phyloP scores from a whole-genome alignment of 2,329 filamentous ascomycete genomes.

The Fusarium tanahbumbuense region DNA sequence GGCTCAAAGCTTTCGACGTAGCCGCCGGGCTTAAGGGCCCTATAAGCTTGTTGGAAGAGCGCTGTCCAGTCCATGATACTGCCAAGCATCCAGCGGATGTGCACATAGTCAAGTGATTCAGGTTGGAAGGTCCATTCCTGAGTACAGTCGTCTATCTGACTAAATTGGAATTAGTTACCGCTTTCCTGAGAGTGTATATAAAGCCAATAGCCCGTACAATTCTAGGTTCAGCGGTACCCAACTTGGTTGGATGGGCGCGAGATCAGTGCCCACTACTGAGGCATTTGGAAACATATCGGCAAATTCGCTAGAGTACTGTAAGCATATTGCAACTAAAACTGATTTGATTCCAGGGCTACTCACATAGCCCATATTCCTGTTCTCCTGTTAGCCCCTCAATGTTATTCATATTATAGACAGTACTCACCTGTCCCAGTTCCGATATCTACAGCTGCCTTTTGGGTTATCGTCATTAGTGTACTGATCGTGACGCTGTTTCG shows the following conservation, averaged over 20 bases:
- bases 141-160: slow-evolving; percentile 17
- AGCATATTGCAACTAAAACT: rapidly evolving
- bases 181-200: rapidly evolving
- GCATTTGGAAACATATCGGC: neutral
- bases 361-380: slow-evolving; percentile 18
- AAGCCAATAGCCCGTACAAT: neutral
- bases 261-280: neutral
- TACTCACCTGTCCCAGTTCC: slow-evolving; percentile 14
- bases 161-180: rapidly evolving
- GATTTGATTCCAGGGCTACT: rapidly evolving
- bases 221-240: slow-evolving; percentile 12
- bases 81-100: slow-evolving; percentile 12
- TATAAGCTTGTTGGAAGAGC: neutral
- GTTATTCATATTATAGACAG: neutral
- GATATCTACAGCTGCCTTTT: neutral
- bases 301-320: neutral
- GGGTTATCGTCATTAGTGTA: rapidly evolving
- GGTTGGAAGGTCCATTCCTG: slow-evolving; percentile 1
- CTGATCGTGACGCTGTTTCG: rapidly evolving
- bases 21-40: neutral
- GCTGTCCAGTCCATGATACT: slow-evolving; percentile 8
- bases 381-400: rapidly evolving
- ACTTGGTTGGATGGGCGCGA: slow-evolving; percentile 8
- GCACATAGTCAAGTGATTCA: neutral
- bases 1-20: slow-evolving; percentile 19